A percentile compares a stretch with the other conserved stretches of the same genome.
Conservation (phyloP, 306 rosid genomes). For the Cicer chorassanicum region DNA sequence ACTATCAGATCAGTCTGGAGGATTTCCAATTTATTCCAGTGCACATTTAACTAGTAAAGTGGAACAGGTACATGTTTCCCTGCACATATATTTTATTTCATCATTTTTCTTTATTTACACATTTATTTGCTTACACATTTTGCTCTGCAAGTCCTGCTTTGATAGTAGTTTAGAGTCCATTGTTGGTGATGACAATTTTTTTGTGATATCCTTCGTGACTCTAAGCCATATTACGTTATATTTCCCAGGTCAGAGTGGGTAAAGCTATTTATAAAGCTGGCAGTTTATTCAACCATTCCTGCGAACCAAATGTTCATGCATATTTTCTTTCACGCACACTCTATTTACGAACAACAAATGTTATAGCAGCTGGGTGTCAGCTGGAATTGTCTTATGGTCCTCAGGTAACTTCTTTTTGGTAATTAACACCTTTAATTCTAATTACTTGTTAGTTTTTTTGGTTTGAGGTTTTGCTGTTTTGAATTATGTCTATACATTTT, state of each 20-base stretch:
- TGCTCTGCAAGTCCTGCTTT: slow-evolving; percentile 28
- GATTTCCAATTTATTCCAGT: slow-evolving; percentile 47
- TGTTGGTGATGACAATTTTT: slow-evolving; percentile 34
- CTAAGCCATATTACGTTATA: slow-evolving; percentile 44
- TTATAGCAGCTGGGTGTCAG: slow-evolving; percentile 60
- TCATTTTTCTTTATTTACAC: slow-evolving; percentile 11
- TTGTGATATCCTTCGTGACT: slow-evolving; percentile 37
- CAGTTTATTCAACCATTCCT: slow-evolving; percentile 90
- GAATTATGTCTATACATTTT: slow-evolving; percentile 11
- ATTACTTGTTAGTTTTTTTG: slow-evolving; percentile 29
- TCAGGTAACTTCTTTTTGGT: slow-evolving; percentile 63
- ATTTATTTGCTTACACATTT: slow-evolving; percentile 15
- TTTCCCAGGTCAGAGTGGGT: slow-evolving; percentile 76
- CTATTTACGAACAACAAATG: slow-evolving; percentile 66
- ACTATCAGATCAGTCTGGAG: slow-evolving; percentile 48
- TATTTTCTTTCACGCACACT: slow-evolving; percentile 82
- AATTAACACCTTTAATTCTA: slow-evolving; percentile 36
- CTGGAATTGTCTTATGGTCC: slow-evolving; percentile 93
- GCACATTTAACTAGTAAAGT: slow-evolving; percentile 61
- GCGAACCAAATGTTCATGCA: slow-evolving; percentile 81
- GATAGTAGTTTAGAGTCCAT: slow-evolving; percentile 34
- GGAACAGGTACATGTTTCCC: slow-evolving; percentile 69
- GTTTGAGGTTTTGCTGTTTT: slow-evolving; percentile 20
- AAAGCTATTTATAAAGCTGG: slow-evolving; percentile 83
- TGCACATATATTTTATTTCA: slow-evolving; percentile 16